These are phyloP conservation scores for Zizania latifolia DNA, from an alignment of 176 grass and related monocot species.

Conservation along the genomic window DNA sequence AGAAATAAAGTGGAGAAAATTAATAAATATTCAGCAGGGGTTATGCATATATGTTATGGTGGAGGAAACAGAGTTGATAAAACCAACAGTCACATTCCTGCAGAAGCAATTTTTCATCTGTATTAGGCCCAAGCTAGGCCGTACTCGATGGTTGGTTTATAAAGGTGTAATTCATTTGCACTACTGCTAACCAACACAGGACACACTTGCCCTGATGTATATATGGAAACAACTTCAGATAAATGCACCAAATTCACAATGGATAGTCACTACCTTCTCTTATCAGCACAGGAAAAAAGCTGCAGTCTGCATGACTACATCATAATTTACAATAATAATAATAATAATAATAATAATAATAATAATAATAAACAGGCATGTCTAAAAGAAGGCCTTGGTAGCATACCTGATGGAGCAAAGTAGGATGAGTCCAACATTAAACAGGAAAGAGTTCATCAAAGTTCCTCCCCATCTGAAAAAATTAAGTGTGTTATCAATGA, in stretches of 20 bases:
- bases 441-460: conserved; percentile 97
- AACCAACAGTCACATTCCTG: neutral
- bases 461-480: conserved; percentile 95
- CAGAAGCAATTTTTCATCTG: conserved; percentile 12
- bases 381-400: conserved; percentile 8
- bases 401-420: conserved; percentile 95
- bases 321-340: neutral
- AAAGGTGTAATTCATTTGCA: neutral
- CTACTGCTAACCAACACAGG: neutral
- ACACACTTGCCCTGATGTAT: neutral
- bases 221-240: neutral
- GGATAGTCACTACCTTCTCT: neutral
- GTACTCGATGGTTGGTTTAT: neutral
- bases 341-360: neutral
- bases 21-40: neutral
- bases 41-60: neutral
- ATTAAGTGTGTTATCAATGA: conserved; percentile 4
- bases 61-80: neutral
- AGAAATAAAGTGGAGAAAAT: neutral
- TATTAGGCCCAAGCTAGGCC: neutral
- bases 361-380: neutral
- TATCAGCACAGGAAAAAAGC: neutral
- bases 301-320: neutral
- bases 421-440: conserved; percentile 95
- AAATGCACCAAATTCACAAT: neutral